Percentiles rank a stretch among this genome's conserved stretches.
phyloP scores from a whole-genome alignment of 495 filamentous ascomycete genomes.

The Neurospora terricola region DNA sequence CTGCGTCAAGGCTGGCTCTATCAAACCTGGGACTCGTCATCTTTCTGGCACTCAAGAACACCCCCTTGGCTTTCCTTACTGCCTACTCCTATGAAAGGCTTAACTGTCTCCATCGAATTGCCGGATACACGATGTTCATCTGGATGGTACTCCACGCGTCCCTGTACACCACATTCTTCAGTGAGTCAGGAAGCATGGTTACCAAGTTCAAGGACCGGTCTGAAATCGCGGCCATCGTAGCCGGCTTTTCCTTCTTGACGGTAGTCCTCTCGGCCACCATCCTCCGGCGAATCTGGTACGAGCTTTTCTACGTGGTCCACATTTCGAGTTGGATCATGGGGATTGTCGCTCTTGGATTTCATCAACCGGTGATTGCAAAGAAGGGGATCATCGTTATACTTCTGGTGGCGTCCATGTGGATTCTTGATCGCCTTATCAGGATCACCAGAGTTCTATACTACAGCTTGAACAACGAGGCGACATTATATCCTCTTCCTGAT shows the following conservation, averaged over 20 bases:
- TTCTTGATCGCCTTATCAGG: constrained; percentile 41
- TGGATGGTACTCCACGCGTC: constrained; percentile 34
- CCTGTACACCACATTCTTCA: constrained; percentile 34
- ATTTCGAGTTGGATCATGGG: constrained; percentile 40
- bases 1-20: constrained; percentile 38
- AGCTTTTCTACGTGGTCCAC: constrained; percentile 50
- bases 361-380: constrained; percentile 38
- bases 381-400: constrained; percentile 34
- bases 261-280: constrained; percentile 35
- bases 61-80: constrained; percentile 45
- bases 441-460: constrained; percentile 36
- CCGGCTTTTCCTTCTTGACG: constrained; percentile 36
- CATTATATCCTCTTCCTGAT: constrained; percentile 42
- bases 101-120: constrained; percentile 48
- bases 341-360: constrained; percentile 41
- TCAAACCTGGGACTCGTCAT: constrained; percentile 45
- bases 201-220: constrained; percentile 12
- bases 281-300: constrained; percentile 40
- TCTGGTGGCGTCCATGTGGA: constrained; percentile 39
- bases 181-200: constrained; percentile 13
- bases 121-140: constrained; percentile 44
- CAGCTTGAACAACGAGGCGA: constrained; percentile 45
- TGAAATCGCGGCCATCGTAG: constrained; percentile 34
- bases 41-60: constrained; percentile 52
- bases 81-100: constrained; percentile 52